Percentiles rank a stretch among this genome's conserved stretches.
phyloP scores from a whole-genome alignment of 164 flowering plant genomes.

The Chimonanthus praecox region DNA sequence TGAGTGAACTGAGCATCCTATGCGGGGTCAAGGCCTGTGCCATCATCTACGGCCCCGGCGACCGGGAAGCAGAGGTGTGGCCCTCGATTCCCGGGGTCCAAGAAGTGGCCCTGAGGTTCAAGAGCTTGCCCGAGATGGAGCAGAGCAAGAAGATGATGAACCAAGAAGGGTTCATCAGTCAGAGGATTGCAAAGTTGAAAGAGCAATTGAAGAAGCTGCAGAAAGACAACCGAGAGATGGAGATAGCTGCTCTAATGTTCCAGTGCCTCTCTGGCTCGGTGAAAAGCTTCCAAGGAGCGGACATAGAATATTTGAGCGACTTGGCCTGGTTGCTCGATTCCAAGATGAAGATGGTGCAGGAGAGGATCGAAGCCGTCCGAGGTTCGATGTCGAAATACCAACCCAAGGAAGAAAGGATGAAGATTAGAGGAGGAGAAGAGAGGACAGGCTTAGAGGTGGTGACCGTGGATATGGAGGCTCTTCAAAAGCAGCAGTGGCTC shows the following conservation, averaged over 20 bases:
- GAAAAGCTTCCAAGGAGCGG: slow-evolving; percentile 17
- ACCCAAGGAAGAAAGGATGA: background rate
- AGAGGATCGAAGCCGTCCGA: background rate
- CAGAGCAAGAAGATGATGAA: slow-evolving; percentile 72
- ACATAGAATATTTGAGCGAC: slow-evolving; percentile 36
- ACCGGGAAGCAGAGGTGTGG: slow-evolving; percentile 54
- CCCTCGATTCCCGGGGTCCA: slow-evolving; percentile 36
- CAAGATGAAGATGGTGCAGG: slow-evolving; percentile 23
- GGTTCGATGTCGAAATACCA: background rate
- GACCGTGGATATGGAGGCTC: slow-evolving; percentile 13
- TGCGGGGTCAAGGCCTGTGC: slow-evolving; percentile 60
- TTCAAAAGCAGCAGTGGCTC: slow-evolving; percentile 18
- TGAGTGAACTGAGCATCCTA: slow-evolving; percentile 53
- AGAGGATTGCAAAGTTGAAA: slow-evolving; percentile 34
- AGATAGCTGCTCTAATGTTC: slow-evolving; percentile 36
- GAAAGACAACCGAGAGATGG: slow-evolving; percentile 48
- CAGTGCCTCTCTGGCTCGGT: slow-evolving; percentile 27
- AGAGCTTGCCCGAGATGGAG: slow-evolving; percentile 55
- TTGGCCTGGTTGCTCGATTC: slow-evolving; percentile 42
- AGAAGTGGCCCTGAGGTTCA: slow-evolving; percentile 35
- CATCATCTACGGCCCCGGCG: slow-evolving; percentile 37
- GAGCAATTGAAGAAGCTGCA: slow-evolving; percentile 42
- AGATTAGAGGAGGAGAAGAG: background rate
- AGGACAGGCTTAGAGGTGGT: background rate
- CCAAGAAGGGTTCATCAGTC: slow-evolving; percentile 51